These are phyloP conservation scores for Piper longum DNA, from an alignment of 164 flowering plant species.

Conservation along the genomic window DNA sequence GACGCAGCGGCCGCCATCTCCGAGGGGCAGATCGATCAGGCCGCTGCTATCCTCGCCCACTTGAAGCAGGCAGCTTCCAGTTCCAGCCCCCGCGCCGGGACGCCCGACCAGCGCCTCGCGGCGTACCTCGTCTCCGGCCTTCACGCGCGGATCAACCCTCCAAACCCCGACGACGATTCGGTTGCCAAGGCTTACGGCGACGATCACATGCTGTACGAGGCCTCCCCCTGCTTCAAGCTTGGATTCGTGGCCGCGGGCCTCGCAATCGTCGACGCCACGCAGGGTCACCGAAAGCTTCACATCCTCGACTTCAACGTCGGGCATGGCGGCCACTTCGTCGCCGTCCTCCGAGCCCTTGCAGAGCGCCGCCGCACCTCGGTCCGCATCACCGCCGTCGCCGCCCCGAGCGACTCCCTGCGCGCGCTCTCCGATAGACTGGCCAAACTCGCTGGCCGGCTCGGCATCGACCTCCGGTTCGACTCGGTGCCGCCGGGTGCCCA, in stretches of 20 bases:
- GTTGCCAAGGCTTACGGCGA: slow-evolving; percentile 21
- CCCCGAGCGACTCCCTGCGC: slow-evolving; percentile 11
- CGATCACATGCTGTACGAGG: slow-evolving; percentile 48
- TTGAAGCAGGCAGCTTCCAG: slow-evolving; percentile 11
- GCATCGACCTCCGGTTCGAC: slow-evolving; percentile 27
- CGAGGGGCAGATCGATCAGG: slow-evolving; percentile 39
- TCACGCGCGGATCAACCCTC: slow-evolving; percentile 27
- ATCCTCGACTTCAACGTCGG: slow-evolving; percentile 47
- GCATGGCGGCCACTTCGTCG: slow-evolving; percentile 46
- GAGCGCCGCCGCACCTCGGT: slow-evolving; percentile 14
- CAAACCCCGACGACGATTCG: slow-evolving; percentile 18
- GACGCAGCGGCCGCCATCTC: slow-evolving; percentile 57
- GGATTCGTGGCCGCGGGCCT: slow-evolving; percentile 67
- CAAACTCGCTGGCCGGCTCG: slow-evolving; percentile 29
- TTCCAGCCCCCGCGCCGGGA: slow-evolving; percentile 22
- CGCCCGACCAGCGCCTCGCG: slow-evolving; percentile 48
- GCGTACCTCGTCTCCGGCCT: slow-evolving; percentile 39
- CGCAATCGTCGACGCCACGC: slow-evolving; percentile 49
- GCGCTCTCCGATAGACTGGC: slow-evolving; percentile 31
- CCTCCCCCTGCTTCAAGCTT: slow-evolving; percentile 64
- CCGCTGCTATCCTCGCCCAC: slow-evolving; percentile 35
- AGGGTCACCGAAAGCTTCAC: slow-evolving; percentile 20
- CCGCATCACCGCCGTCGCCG: slow-evolving; percentile 43
- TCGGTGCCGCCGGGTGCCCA: slow-evolving; percentile 11
- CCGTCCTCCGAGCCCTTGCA: slow-evolving; percentile 46